These are phyloP conservation scores for Carex scoparia DNA, from an alignment of 176 grass and related monocot species.

Conservation along the genomic window DNA sequence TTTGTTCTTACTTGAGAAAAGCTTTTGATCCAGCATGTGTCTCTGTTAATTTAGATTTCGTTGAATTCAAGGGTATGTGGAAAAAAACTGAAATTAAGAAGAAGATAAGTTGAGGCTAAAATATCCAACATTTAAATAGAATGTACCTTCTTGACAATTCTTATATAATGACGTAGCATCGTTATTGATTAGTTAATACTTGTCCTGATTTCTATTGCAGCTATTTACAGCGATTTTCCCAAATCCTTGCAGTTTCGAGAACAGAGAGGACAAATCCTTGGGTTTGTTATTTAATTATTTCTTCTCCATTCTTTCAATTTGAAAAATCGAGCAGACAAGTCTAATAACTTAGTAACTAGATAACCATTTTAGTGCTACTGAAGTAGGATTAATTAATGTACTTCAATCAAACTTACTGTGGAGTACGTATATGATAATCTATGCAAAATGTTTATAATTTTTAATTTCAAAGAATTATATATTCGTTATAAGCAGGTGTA, in stretches of 20 bases:
- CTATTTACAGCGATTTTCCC: conserved; percentile 76
- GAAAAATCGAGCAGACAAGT: not conserved
- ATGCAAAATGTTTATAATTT: not conserved
- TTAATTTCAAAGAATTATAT: conserved; percentile 2
- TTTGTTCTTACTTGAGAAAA: too few relatives aligned
- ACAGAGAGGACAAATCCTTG: conserved; percentile 56
- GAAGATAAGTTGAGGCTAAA: too few relatives aligned
- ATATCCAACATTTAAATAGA: too few relatives aligned
- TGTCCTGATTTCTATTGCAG: conserved; percentile 34
- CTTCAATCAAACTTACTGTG: too few relatives aligned
- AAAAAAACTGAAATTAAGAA: too few relatives aligned
- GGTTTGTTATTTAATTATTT: conserved; percentile 38
- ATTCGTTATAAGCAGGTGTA: conserved; percentile 37
- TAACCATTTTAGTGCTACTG: not conserved
- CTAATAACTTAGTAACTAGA: not conserved
- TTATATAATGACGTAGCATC: not conserved
- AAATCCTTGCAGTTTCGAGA: conserved; percentile 34
- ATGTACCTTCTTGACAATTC: too few relatives aligned
- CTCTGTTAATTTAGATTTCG: too few relatives aligned
- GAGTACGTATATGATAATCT: not conserved
- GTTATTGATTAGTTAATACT: not conserved
- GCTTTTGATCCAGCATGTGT: too few relatives aligned
- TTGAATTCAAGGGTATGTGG: too few relatives aligned
- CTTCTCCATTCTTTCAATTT: not conserved
- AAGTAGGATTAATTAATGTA: too few relatives aligned